These are phyloP conservation scores for Erigeron canadensis DNA, from an alignment of 129 eudicot species.

Conservation along the genomic window DNA sequence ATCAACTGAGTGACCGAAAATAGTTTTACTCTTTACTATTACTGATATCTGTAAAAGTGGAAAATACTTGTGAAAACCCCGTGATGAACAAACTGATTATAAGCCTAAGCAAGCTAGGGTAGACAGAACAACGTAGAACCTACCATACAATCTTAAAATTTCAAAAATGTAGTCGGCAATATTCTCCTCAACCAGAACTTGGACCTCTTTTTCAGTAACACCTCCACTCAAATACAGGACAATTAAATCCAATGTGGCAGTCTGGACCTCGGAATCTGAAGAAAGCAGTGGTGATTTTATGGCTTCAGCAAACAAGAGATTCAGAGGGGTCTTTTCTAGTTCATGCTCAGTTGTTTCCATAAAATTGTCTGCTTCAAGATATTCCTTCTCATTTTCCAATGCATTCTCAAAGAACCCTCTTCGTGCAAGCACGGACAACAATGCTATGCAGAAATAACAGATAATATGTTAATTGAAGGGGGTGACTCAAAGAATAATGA, in stretches of 20 bases:
- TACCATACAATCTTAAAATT: conserved; percentile 85
- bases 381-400: conserved; percentile 43
- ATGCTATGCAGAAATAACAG: conserved; percentile 46
- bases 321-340: conserved; percentile 49
- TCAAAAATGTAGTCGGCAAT: conserved; percentile 92
- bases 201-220: conserved; percentile 52
- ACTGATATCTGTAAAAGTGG: neutral
- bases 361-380: conserved; percentile 63
- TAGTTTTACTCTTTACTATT: conserved; percentile 15
- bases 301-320: conserved; percentile 92
- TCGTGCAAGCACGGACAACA: conserved; percentile 73
- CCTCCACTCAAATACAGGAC: conserved; percentile 56
- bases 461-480: conserved; percentile 13
- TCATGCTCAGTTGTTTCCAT: conserved; percentile 54
- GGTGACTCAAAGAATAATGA: conserved; percentile 1
- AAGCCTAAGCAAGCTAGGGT: conserved; percentile 14
- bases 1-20: conserved; percentile 15
- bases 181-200: conserved; percentile 82
- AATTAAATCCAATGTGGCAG: conserved; percentile 63
- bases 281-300: conserved; percentile 87
- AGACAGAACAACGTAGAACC: conserved; percentile 21
- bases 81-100: neutral
- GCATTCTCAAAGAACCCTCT: conserved; percentile 70
- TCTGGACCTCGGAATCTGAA: conserved; percentile 80
- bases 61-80: neutral